Conservation (phyloP, 2,329 filamentous ascomycete genomes). For the Xylaria sp. region DNA sequence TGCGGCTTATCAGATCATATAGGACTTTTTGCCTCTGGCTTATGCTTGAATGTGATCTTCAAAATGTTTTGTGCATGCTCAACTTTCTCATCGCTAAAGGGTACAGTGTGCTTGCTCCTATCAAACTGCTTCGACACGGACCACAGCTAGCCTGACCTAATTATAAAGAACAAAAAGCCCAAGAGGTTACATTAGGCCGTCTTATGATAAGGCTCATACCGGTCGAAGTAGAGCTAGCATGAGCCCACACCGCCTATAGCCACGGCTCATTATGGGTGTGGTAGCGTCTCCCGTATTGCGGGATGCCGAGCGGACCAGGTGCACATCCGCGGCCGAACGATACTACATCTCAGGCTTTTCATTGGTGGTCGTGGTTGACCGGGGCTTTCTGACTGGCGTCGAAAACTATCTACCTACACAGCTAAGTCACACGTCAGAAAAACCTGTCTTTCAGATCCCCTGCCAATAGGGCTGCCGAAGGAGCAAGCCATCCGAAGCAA, state of each 20-base stretch:
- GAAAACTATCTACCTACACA: not conserved
- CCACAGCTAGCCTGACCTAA: not conserved
- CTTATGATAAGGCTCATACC: constrained; percentile 6
- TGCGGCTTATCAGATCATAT: not conserved
- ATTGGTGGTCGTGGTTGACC: constrained; percentile 10
- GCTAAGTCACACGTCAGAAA: constrained; percentile 17
- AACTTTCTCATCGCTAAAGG: not conserved
- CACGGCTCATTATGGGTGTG: constrained; percentile 8
- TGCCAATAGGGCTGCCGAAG: not conserved
- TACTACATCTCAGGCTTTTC: not conserved
- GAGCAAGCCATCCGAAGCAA: constrained; percentile 1
- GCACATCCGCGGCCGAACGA: constrained; percentile 4
- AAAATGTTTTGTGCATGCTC: not conserved
- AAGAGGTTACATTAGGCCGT: constrained; percentile 11
- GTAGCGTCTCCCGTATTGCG: constrained; percentile 12
- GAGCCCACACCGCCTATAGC: constrained; percentile 29
- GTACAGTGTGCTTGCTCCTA: not conserved
- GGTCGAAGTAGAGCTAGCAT: not conserved
- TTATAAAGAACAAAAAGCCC: not conserved
- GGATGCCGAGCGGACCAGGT: constrained; percentile 17
- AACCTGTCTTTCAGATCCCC: not conserved
- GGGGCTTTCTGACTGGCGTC: constrained; percentile 29
- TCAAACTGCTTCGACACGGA: constrained; percentile 1
- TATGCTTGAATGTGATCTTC: not conserved
- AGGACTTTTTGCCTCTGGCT: not conserved